phyloP scores from a whole-genome alignment of 2,329 filamentous ascomycete genomes.

The Leptographium wingfieldii region DNA sequence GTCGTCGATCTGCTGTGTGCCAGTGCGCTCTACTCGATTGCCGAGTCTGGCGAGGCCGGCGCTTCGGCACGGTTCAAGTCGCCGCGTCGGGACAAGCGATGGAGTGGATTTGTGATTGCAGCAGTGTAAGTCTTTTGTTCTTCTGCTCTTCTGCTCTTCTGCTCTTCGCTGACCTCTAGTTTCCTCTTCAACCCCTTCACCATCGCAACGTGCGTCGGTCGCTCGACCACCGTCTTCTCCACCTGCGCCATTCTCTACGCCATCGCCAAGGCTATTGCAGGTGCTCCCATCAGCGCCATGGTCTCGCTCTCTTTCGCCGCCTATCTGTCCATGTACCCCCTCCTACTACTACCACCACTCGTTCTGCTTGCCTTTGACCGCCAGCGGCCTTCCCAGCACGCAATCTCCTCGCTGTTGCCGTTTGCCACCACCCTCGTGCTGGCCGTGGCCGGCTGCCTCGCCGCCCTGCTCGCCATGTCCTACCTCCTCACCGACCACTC shows the following conservation, averaged over 20 bases:
- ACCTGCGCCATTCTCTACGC: slow-evolving; percentile 79
- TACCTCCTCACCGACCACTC: slow-evolving; percentile 58
- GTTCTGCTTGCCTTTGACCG: slow-evolving; percentile 69
- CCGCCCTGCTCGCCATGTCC: slow-evolving; percentile 56
- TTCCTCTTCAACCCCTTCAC: slow-evolving; percentile 95
- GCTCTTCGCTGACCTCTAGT: slow-evolving; percentile 33
- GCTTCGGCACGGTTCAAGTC: slow-evolving; percentile 69
- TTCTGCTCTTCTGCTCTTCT: background rate
- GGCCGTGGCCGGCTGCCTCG: slow-evolving; percentile 42
- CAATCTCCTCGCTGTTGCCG: slow-evolving; percentile 6
- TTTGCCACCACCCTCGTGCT: slow-evolving; percentile 45
- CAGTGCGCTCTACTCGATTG: slow-evolving; percentile 64
- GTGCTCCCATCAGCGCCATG: slow-evolving; percentile 62
- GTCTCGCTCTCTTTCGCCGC: slow-evolving; percentile 76
- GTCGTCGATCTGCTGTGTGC: slow-evolving; percentile 72
- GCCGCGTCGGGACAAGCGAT: slow-evolving; percentile 59
- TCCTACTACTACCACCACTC: slow-evolving; percentile 73
- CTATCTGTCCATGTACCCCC: slow-evolving; percentile 85
- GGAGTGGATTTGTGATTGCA: slow-evolving; percentile 63
- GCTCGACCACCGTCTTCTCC: slow-evolving; percentile 79
- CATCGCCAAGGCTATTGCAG: slow-evolving; percentile 65
- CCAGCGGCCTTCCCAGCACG: slow-evolving; percentile 9
- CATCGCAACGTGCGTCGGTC: slow-evolving; percentile 77
- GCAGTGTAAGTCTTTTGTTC: slow-evolving; percentile 48
- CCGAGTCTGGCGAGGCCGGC: slow-evolving; percentile 65